Percentiles rank a stretch among this genome's conserved stretches.
phyloP scores from a whole-genome alignment of 208 protist genomes.

The Tetramitus jugosus region DNA sequence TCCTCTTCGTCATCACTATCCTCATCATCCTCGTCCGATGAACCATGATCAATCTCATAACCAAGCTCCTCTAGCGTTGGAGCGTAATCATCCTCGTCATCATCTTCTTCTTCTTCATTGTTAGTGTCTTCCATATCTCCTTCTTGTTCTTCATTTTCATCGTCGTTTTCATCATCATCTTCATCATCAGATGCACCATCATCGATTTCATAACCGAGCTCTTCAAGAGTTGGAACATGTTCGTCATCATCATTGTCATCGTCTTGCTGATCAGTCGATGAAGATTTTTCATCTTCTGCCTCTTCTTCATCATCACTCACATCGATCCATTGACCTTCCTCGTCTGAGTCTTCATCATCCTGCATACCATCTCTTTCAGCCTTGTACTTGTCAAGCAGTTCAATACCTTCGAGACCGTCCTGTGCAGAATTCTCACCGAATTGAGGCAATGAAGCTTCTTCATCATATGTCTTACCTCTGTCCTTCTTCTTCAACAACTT shows the following conservation, averaged over 20 bases:
- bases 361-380: background rate
- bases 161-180: background rate
- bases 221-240: background rate
- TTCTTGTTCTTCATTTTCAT: background rate
- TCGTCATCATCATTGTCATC: background rate
- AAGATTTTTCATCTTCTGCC: background rate
- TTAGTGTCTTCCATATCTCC: background rate
- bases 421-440: background rate
- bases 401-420: slow-evolving; percentile 2
- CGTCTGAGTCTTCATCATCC: background rate
- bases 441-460: background rate
- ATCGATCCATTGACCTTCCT: background rate
- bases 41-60: too few species aligned
- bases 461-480: slow-evolving; percentile 43
- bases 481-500: slow-evolving; percentile 84
- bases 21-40: too few species aligned
- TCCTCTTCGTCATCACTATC: too few species aligned
- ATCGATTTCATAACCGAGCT: background rate
- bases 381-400: background rate
- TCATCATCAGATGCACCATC: background rate
- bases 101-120: background rate
- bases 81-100: too few species aligned
- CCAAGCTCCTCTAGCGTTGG: too few species aligned
- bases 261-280: background rate
- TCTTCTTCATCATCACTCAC: background rate